Conservation (phyloP, 306 rosid genomes). For the Quercus wislizeni region DNA sequence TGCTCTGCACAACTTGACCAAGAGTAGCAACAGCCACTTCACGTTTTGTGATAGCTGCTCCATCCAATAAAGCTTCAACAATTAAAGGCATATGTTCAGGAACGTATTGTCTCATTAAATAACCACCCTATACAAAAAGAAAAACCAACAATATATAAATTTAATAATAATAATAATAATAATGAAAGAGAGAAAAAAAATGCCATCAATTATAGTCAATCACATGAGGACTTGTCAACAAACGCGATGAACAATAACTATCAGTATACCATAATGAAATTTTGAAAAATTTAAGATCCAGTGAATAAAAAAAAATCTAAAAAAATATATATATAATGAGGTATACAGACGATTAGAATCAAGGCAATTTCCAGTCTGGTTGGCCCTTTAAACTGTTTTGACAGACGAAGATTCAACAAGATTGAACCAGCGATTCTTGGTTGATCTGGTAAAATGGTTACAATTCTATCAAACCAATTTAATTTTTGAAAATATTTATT, state of each 20-base stretch:
- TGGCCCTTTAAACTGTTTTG: too few relatives aligned
- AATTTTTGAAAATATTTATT: background rate
- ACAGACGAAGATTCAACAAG: too few relatives aligned
- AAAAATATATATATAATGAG: background rate
- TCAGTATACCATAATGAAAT: conserved; percentile 19
- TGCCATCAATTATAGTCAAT: background rate
- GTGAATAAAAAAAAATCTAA: background rate
- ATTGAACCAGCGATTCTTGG: background rate
- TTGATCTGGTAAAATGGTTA: background rate
- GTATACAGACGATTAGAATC: background rate
- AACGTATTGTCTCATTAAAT: conserved; percentile 91
- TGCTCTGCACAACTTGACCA: conserved; percentile 99
- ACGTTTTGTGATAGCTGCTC: conserved; percentile 85
- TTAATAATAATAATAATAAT: background rate
- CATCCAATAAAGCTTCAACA: conserved; percentile 93
- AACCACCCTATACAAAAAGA: conserved; percentile 66
- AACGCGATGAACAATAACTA: background rate
- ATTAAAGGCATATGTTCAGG: conserved; percentile 98
- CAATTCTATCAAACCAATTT: background rate
- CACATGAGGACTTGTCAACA: background rate
- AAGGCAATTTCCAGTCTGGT: background rate
- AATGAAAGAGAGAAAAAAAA: background rate
- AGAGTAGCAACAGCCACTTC: conserved; percentile 94
- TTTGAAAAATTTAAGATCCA: background rate
- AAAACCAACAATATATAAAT: background rate